phyloP scores from a whole-genome alignment of 805 yeast species.

The Brettanomyces sp. region DNA sequence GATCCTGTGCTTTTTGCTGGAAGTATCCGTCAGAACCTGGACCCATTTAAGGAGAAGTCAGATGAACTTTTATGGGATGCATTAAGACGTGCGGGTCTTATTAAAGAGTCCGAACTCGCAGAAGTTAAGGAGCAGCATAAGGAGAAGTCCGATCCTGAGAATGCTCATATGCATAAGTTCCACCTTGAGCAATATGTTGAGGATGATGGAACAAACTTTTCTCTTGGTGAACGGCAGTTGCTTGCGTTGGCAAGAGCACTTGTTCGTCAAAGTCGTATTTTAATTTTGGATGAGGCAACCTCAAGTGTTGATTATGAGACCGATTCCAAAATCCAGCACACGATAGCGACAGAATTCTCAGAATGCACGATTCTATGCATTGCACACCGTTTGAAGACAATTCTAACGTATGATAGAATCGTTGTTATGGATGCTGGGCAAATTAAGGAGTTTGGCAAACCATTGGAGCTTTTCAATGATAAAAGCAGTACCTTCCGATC shows the following conservation, averaged over 20 bases:
- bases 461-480: constrained; percentile 33
- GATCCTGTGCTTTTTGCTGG: constrained; percentile 62
- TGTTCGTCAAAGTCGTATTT: constrained; percentile 50
- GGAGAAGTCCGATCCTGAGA: constrained; percentile 14
- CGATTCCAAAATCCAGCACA: constrained; percentile 54
- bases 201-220: constrained; percentile 63
- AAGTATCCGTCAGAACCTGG: constrained; percentile 47
- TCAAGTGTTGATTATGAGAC: constrained; percentile 70
- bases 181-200: constrained; percentile 52
- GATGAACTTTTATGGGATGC: constrained; percentile 54
- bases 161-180: constrained; percentile 43
- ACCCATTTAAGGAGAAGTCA: constrained; percentile 44
- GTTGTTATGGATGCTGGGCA: constrained; percentile 52
- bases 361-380: constrained; percentile 62
- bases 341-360: constrained; percentile 48
- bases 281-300: constrained; percentile 71
- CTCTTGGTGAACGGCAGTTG: constrained; percentile 64
- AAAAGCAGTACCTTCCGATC: constrained; percentile 36
- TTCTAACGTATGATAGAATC: constrained; percentile 48
- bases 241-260: constrained; percentile 64
- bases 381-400: constrained; percentile 64
- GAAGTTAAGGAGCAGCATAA: constrained; percentile 25
- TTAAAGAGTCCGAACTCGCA: constrained; percentile 30
- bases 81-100: constrained; percentile 46
- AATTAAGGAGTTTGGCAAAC: constrained; percentile 45